Base-by-base conservation (phyloP, 2,329 filamentous ascomycete genomes). In the Atkinsonella hypoxylon region DNA sequence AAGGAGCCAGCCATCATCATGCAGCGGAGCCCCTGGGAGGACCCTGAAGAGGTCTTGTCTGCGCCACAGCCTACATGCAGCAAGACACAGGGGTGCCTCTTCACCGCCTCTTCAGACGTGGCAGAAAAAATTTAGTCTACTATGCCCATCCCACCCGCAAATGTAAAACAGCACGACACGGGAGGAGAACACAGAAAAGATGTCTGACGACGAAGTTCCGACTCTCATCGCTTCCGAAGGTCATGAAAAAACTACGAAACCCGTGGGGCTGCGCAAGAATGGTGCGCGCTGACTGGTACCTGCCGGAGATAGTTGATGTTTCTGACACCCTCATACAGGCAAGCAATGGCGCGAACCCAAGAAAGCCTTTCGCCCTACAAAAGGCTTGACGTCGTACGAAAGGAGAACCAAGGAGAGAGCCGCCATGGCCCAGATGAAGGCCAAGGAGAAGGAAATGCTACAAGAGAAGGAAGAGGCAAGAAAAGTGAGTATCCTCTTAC, bases 391-490 rank as follows among this genome's bases (percentile, higher is more conserved):
- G 2, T 82, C 88, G 0, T 97, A 85, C 66, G 82, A 84, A 58
- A 85, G 89, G 68, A 83, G 91, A 49, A 72, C 80, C 44, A 82
- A 84, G 59, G 77, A 83, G 54, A 81, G 89, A 48, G 79, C 82
- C 55, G 78, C 82, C 8, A 77, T 83, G 59, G 78, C 80, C 12
- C 81, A 87, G n/a, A 79, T 87, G 60, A 97, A 96, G 72, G 87
- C 89, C 36, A 89, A 89, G 63, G 93, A 97, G 71, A 90, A 87
- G 69, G 89, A 96, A 68, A 82, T 98, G 81, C 94, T 91, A 73
- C 87, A 89, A 0, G 93, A 96, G 72, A 96, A 95, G 70, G 89
- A 95, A 64, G 80, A 85, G n/a, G 85, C 85, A 67, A 79, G 89
- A 70, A 76, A 91, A 76, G 89, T 93, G 69, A 55, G 77, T 56